Percentiles rank a stretch among this genome's conserved stretches.
phyloP scores from a whole-genome alignment of 2,329 filamentous ascomycete species.

The Ophiostoma sp. region DNA sequence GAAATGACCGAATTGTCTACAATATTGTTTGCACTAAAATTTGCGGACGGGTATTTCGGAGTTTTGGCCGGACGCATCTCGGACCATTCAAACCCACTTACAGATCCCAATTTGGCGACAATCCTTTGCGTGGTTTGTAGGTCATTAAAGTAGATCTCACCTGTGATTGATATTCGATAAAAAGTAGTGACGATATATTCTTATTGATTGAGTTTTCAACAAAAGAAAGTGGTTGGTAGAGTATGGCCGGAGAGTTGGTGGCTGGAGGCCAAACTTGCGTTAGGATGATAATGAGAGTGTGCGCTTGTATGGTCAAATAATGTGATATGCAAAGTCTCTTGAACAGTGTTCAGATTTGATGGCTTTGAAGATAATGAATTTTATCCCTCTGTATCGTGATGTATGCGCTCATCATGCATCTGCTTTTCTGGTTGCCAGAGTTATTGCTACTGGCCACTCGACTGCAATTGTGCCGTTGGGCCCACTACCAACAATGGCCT shows the following conservation, averaged over 20 bases:
- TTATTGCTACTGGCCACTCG: constrained; percentile 30
- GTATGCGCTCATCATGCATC: neutral
- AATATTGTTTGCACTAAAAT: neutral
- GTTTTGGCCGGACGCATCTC: neutral
- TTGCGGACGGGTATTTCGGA: neutral
- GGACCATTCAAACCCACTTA: neutral
- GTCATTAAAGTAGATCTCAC: neutral
- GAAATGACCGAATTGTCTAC: neutral
- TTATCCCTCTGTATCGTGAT: too few species aligned
- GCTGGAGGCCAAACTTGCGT: too few species aligned
- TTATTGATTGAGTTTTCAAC: too few species aligned
- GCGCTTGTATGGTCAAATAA: too few species aligned
- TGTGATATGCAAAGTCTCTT: too few species aligned
- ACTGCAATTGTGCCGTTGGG: constrained; percentile 25
- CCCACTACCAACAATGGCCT: constrained; percentile 23
- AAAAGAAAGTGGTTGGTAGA: too few species aligned
- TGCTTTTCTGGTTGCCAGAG: constrained; percentile 27
- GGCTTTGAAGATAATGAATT: too few species aligned
- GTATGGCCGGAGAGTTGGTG: too few species aligned
- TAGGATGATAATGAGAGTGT: too few species aligned
- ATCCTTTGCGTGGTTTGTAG: neutral
- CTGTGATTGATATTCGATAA: too few species aligned
- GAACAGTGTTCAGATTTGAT: neutral
- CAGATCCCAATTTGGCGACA: neutral
- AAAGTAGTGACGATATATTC: too few species aligned